Evolutionary conservation across 2,329 filamentous ascomycete species (phyloP), one percentile per base, ranked within the genome.

Genomic region (Ophiocordyceps camponoti-saundersi): DNA sequence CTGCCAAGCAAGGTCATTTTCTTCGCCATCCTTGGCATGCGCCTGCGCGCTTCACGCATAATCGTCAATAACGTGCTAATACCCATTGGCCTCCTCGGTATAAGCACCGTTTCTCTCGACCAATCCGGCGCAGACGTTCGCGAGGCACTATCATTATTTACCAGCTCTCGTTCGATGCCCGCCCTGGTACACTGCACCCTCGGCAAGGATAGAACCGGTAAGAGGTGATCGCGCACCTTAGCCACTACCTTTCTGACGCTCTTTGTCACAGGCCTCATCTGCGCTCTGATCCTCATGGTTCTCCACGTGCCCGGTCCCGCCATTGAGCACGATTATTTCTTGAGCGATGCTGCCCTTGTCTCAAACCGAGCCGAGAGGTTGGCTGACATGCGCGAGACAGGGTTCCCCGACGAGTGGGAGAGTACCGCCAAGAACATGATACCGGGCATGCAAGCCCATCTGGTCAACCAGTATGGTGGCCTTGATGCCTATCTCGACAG

Each of bases 121-220:
- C 70, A 78, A 47, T 86, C 80, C 46, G 75, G 72, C 0, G 59
- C 64, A 1, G 81, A 85, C 56, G 72, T 87, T 18, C 69, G 68
- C 22, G 50, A 61, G 45, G 55, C 56, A 7, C 51, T 66, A 34
- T 52, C 51, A 10, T 48, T 63, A 1, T 64, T 62, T 46, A 52
- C 59, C 6, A 46, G 47, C 8, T 22, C 50, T 2, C 53, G 60
- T 0, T 69, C 69, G 16, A 77, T 79, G 51, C 86, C 87, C 0
- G 62, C 80, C 1, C 59, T 94, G 8, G 65, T 92, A 2, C 86
- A 94, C 61, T 95, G 88, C 61, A 92, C 87, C 1, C 86, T 93
- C 56, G 88, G 88, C 48, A 95, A 94, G 59, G 88, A 94, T 57
- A 75, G 88, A 2, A 66, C 65, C 47, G 62, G 62, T 61, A 49